A percentile compares a stretch with the other conserved stretches of the same genome.
Conservation (phyloP, 2,329 filamentous ascomycete genomes). For the Aspergillus felis region DNA sequence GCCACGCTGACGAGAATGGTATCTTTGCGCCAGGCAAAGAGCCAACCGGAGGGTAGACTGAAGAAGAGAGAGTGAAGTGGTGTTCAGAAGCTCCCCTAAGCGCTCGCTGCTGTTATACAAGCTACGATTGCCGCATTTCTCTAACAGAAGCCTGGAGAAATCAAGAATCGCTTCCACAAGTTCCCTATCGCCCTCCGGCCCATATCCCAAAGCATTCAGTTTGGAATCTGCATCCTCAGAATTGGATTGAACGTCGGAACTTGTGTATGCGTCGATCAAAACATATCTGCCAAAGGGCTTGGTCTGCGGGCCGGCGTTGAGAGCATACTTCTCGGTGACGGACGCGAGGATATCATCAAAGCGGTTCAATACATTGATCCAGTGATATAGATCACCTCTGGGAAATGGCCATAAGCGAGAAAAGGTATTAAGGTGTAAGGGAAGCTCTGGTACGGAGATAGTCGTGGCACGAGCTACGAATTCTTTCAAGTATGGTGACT, state of each 20-base stretch:
- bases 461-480: slow-evolving; percentile 69
- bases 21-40: slow-evolving; percentile 84
- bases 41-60: slow-evolving; percentile 74
- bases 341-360: slow-evolving; percentile 85
- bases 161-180: slow-evolving; percentile 74
- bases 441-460: slow-evolving; percentile 68
- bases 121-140: slow-evolving; percentile 95
- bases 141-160: slow-evolving; percentile 82
- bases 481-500: slow-evolving; percentile 84
- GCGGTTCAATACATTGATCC: slow-evolving; percentile 89
- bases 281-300: slow-evolving; percentile 60
- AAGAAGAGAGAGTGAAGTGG: slow-evolving; percentile 74
- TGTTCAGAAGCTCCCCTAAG: slow-evolving; percentile 83
- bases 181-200: slow-evolving; percentile 71
- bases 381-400: slow-evolving; percentile 93
- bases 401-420: slow-evolving; percentile 92
- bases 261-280: slow-evolving; percentile 45
- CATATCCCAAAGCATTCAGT: slow-evolving; percentile 60
- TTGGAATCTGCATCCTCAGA: slow-evolving; percentile 52
- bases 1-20: slow-evolving; percentile 80
- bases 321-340: slow-evolving; percentile 74
- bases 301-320: slow-evolving; percentile 75
- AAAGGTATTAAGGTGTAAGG: slow-evolving; percentile 71
- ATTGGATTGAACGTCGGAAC: slow-evolving; percentile 57
- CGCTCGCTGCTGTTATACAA: slow-evolving; percentile 92